Conservation (phyloP, 495 filamentous ascomycete species). For the Hypoxylon cercidicola region DNA sequence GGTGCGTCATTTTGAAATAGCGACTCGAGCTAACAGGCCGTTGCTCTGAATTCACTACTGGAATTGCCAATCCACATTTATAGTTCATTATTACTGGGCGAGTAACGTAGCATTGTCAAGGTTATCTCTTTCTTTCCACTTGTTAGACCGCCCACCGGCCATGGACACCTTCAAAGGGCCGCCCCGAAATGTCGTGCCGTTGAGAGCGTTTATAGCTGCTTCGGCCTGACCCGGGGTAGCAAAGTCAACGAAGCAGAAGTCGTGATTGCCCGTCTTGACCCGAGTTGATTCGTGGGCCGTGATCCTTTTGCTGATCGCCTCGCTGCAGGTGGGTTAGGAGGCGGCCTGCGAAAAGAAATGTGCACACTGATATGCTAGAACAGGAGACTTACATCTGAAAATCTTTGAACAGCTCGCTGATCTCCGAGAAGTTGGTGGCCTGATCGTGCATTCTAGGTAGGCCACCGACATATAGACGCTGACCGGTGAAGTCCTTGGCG, state of each 20-base stretch:
- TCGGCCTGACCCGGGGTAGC: constrained; percentile 64
- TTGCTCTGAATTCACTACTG: too few species aligned
- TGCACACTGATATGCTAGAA: background rate
- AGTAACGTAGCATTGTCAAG: constrained; percentile 3
- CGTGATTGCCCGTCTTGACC: constrained; percentile 65
- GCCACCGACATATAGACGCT: constrained; percentile 71
- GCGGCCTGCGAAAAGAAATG: background rate
- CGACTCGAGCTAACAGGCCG: too few species aligned
- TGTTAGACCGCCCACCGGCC: constrained; percentile 34
- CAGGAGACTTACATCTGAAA: constrained; percentile 59
- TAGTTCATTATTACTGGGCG: too few species aligned
- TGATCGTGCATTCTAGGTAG: constrained; percentile 68
- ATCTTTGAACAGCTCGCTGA: constrained; percentile 67
- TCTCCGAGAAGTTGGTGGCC: constrained; percentile 60
- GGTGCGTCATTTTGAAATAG: too few species aligned
- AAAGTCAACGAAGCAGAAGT: constrained; percentile 77
- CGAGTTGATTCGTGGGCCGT: constrained; percentile 64
- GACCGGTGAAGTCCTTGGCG: constrained; percentile 45
- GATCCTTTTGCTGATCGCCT: constrained; percentile 73
- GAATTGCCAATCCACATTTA: too few species aligned
- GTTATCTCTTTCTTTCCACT: constrained; percentile 39
- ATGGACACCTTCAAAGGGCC: constrained; percentile 35
- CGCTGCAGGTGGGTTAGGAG: constrained; percentile 43
- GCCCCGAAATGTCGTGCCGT: constrained; percentile 41
- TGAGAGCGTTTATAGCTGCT: constrained; percentile 47